Base-by-base conservation (phyloP, 371 early-diverging fungal genomes). In the Catenaria anguillulae region DNA sequence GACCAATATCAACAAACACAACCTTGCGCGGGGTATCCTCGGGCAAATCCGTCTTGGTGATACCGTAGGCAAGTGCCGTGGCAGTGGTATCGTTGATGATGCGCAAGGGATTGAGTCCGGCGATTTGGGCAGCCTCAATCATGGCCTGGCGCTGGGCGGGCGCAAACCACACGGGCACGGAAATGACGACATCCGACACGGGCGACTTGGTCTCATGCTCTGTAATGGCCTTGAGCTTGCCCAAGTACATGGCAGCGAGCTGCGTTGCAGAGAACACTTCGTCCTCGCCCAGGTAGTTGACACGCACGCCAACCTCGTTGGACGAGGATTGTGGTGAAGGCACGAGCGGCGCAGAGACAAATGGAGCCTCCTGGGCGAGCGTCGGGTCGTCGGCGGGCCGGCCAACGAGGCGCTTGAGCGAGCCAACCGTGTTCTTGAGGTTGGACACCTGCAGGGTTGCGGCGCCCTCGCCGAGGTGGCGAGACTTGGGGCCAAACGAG, bases 1-100 rank as follows among this genome's bases (percentile, higher is more conserved):
- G 88, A 61, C 97, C 97, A 62, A 95, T 79, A 73, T 97, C 96
- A 58, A 91, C 89, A 71, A 97, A 88, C 62, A 86, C 88, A 54
- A 97, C 90, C 69, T 84, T 87, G 66, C 88, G 85, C 63, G 96
- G 85, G 78, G 90, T 90, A 45, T 90, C 86, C 75, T 93, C 94
- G 65, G 96, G 96, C 63, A 96, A 78, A 73, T 97, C 97, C 37
- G 80, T 77, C 83, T 93, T 94, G 73, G 96, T 97, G 73, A 97
- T 94, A 74, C 97, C 96, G 68, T 94, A 97, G 59, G 90, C 93
- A 63, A 97, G 84, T 46, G 97, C 94, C 62, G 88, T 84, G 33
- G 95, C 93, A 43, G 94, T 92, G 67, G 81, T 81, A 66, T 97
- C 97, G 75, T 93, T 92, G 72, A 97, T 82, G 61, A 95, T 72